A percentile compares a stretch with the other conserved stretches of the same genome.
These are phyloP conservation scores for Amanita polypyramis DNA, from an alignment of 768 basidiomycete genomes.

Conservation along the genomic window DNA sequence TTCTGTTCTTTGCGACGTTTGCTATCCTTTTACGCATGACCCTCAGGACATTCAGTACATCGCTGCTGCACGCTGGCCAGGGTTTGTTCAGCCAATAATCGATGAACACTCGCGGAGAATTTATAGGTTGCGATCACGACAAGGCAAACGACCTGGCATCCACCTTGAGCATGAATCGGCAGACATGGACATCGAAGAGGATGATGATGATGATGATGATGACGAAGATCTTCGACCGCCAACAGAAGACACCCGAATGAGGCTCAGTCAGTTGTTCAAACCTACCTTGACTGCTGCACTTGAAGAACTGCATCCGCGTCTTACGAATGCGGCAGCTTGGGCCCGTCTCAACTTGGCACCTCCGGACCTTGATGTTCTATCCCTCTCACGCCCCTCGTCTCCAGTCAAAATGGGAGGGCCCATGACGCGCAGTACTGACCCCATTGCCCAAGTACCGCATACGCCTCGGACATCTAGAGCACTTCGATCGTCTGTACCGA, in stretches of 20 bases:
- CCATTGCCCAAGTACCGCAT: not conserved
- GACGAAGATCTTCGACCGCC: slow-evolving; percentile 24
- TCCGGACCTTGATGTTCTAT: not conserved
- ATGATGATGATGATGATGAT: slow-evolving; percentile 11
- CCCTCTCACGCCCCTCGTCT: slow-evolving; percentile 1
- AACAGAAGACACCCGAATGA: slow-evolving; percentile 51
- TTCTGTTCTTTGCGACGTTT: slow-evolving; percentile 45
- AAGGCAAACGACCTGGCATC: not conserved
- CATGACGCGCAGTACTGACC: not conserved
- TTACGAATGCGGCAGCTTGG: slow-evolving; percentile 57
- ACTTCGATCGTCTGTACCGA: slow-evolving; percentile 4
- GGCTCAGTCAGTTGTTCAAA: slow-evolving; percentile 52
- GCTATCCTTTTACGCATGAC: slow-evolving; percentile 56
- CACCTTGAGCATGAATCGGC: not conserved
- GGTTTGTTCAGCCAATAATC: slow-evolving; percentile 61
- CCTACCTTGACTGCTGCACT: slow-evolving; percentile 52
- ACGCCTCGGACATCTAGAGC: not conserved
- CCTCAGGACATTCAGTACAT: slow-evolving; percentile 66
- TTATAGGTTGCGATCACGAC: slow-evolving; percentile 3
- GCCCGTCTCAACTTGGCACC: slow-evolving; percentile 19
- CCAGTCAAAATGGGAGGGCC: not conserved
- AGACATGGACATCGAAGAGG: slow-evolving; percentile 15
- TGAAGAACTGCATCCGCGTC: slow-evolving; percentile 59
- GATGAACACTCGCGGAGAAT: slow-evolving; percentile 27
- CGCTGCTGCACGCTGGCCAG: slow-evolving; percentile 72